These are phyloP conservation scores for Trichoderma afroharzianum DNA, from an alignment of 2,329 filamentous ascomycete genomes.

Conservation along the genomic window DNA sequence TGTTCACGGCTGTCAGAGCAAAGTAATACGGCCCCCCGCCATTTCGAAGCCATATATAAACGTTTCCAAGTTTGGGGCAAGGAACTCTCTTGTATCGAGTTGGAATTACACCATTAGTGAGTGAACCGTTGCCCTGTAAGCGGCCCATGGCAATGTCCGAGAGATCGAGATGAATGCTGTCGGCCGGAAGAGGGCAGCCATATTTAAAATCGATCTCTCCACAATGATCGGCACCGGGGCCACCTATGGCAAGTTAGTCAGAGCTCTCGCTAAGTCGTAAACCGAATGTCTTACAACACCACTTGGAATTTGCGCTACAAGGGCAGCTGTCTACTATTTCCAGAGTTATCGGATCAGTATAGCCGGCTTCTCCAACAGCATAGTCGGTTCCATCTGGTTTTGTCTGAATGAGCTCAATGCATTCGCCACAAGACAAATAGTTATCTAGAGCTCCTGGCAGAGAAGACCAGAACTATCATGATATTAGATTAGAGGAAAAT, in stretches of 20 bases:
- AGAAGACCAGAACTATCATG: neutral
- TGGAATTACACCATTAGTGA: neutral
- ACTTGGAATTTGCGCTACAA: conserved; percentile 9
- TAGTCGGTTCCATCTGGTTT: conserved; percentile 6
- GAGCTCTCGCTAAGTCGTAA: too few species aligned
- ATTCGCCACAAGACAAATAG: conserved; percentile 11
- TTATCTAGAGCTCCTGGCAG: neutral
- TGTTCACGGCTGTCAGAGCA: conserved; percentile 1
- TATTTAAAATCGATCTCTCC: conserved; percentile 11
- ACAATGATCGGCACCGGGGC: conserved; percentile 5
- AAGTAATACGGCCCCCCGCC: conserved; percentile 10
- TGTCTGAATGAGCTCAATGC: neutral
- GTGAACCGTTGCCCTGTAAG: conserved; percentile 6
- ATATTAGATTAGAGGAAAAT: neutral
- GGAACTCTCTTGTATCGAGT: conserved; percentile 6
- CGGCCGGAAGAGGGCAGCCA: conserved; percentile 8
- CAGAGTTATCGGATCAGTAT: neutral
- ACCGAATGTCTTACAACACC: neutral
- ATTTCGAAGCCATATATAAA: conserved; percentile 9
- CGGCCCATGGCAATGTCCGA: conserved; percentile 12
- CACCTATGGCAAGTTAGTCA: neutral
- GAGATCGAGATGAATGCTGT: conserved; percentile 9
- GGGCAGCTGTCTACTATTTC: conserved; percentile 13
- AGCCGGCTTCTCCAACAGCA: conserved; percentile 2
- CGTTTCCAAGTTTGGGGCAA: conserved; percentile 7